Conservation (phyloP, 306 rosid genomes). For the Sphenostylis stenocarpa region DNA sequence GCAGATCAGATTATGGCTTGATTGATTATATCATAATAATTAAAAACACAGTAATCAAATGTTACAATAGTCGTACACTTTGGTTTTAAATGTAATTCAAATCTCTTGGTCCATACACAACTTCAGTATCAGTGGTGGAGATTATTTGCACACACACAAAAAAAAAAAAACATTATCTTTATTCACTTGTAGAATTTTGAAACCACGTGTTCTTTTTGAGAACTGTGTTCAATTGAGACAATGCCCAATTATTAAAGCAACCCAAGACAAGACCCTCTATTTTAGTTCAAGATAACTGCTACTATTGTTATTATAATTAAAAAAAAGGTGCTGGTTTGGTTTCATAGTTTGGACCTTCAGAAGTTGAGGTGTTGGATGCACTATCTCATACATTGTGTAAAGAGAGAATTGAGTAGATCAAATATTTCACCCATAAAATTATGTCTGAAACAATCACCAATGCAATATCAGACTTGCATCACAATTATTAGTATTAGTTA, state of each 20-base stretch:
- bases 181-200: slow-evolving; percentile 23
- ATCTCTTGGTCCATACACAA: neutral
- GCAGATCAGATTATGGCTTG: neutral
- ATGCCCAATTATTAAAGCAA: slow-evolving; percentile 30
- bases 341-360: neutral
- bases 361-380: neutral
- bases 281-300: slow-evolving; percentile 5
- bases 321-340: neutral
- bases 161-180: slow-evolving; percentile 21
- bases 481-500: neutral
- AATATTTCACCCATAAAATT: neutral
- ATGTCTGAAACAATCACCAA: neutral
- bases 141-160: neutral
- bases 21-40: slow-evolving; percentile 12
- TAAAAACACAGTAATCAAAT: neutral
- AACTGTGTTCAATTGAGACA: slow-evolving; percentile 20
- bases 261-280: neutral
- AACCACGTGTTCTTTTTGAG: slow-evolving; percentile 1
- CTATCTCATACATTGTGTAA: neutral
- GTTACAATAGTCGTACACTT: neutral
- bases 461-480: neutral
- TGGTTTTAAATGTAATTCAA: slow-evolving; percentile 12
- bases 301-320: slow-evolving; percentile 11
- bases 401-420: neutral
- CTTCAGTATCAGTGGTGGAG: neutral